A percentile compares a stretch with the other conserved stretches of the same genome.
Conservation (phyloP, 768 basidiomycete species). For the Psilocybe tampanensis region DNA sequence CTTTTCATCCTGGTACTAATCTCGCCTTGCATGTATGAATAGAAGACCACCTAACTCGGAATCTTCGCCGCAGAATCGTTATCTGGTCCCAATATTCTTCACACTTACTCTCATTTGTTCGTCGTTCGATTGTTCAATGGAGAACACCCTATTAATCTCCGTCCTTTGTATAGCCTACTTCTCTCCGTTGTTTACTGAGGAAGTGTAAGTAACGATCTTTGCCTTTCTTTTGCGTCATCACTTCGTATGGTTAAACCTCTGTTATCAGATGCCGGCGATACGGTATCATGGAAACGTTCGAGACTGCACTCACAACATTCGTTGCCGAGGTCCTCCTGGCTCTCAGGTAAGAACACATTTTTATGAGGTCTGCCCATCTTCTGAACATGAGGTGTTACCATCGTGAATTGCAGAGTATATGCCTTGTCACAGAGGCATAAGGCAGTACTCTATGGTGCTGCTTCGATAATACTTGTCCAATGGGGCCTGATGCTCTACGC, state of each 20-base stretch:
- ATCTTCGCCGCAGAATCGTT: constrained; percentile 2
- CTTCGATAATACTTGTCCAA: neutral
- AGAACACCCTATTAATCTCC: neutral
- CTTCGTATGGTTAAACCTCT: no score
- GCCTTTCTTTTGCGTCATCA: neutral
- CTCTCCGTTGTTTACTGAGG: neutral
- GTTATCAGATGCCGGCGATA: constrained; percentile 1
- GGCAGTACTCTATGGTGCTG: neutral
- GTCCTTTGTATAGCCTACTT: constrained; percentile 1
- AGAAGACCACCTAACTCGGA: neutral
- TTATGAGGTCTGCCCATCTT: neutral
- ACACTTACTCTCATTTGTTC: constrained; percentile 6
- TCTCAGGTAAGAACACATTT: neutral
- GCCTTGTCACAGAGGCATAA: neutral
- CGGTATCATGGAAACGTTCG: constrained; percentile 11
- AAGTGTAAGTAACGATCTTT: neutral
- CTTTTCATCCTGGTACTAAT: constrained; percentile 6
- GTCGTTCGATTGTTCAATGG: neutral
- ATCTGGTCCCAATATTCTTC: constrained; percentile 3
- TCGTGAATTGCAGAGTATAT: constrained; percentile 1
- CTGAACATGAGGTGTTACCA: neutral
- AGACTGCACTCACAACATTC: constrained; percentile 9
- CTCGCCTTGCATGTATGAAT: neutral
- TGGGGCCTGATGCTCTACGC: constrained; percentile 5
- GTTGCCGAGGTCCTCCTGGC: constrained; percentile 5